These are phyloP conservation scores for Niveomyces coronatus DNA, from an alignment of 2,329 filamentous ascomycete species.

Conservation along the genomic window DNA sequence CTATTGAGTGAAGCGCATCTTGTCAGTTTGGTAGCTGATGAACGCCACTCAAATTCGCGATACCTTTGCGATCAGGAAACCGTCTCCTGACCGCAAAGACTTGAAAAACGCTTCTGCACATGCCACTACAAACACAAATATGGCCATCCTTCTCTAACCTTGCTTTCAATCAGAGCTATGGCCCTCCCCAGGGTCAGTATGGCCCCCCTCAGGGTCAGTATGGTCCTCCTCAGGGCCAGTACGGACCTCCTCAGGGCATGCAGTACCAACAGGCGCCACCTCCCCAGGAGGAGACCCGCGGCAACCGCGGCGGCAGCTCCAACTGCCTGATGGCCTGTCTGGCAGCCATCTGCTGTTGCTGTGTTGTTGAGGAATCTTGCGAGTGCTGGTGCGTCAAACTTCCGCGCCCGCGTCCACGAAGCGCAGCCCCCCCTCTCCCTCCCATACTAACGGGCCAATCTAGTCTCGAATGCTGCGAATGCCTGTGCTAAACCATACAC, in stretches of 20 bases:
- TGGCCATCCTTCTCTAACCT: background rate
- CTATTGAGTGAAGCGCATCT: too few species aligned
- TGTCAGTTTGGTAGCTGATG: too few species aligned
- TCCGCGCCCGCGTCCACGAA: background rate
- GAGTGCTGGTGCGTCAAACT: slow-evolving; percentile 31
- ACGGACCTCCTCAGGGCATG: slow-evolving; percentile 27
- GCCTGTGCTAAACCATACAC: slow-evolving; percentile 21
- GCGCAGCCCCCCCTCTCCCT: too few species aligned
- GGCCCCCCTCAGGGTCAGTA: slow-evolving; percentile 20
- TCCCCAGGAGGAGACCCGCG: slow-evolving; percentile 18
- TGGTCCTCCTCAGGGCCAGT: slow-evolving; percentile 23
- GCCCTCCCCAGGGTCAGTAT: slow-evolving; percentile 19
- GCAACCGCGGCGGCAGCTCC: slow-evolving; percentile 25
- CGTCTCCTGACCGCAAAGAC: too few species aligned
- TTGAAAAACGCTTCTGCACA: too few species aligned
- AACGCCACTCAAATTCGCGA: too few species aligned
- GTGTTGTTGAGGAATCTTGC: slow-evolving; percentile 38
- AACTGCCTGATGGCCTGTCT: slow-evolving; percentile 38
- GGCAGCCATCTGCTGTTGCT: slow-evolving; percentile 40
- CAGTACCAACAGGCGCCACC: slow-evolving; percentile 32
- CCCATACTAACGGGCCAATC: too few species aligned
- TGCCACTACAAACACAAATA: background rate
- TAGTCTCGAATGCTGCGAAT: slow-evolving; percentile 33
- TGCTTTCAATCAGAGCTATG: slow-evolving; percentile 18
- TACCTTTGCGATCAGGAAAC: too few species aligned